These are phyloP conservation scores for Stemphylium lycopersici DNA, from an alignment of 2,329 filamentous ascomycete genomes.

Conservation along the genomic window DNA sequence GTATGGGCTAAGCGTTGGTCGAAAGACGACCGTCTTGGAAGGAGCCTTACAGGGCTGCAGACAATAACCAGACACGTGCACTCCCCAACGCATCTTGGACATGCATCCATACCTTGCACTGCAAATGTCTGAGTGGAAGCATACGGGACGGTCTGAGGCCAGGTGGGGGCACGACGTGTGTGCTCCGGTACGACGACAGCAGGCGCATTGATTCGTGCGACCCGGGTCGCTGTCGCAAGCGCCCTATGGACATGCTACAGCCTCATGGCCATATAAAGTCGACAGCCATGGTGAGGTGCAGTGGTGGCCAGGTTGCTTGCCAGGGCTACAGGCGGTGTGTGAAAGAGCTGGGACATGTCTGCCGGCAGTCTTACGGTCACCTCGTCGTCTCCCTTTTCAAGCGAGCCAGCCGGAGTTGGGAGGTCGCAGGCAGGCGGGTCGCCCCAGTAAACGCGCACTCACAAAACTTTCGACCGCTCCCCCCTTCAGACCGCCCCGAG, in stretches of 20 bases:
- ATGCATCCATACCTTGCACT: background rate
- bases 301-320: background rate
- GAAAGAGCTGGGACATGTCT: slow-evolving; percentile 1
- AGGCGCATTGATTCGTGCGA: slow-evolving; percentile 5
- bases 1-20: background rate
- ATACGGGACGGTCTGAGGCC: background rate
- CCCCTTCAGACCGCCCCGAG: slow-evolving; percentile 12
- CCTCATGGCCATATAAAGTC: background rate
- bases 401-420: slow-evolving; percentile 12
- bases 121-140: background rate
- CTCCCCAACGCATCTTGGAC: background rate
- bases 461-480: slow-evolving; percentile 22
- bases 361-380: background rate
- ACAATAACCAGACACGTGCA: slow-evolving; percentile 2
- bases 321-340: background rate
- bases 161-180: slow-evolving; percentile 8
- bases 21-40: background rate
- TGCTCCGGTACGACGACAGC: slow-evolving; percentile 20
- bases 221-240: slow-evolving; percentile 2
- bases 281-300: background rate
- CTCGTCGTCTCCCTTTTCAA: slow-evolving; percentile 8
- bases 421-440: slow-evolving; percentile 12
- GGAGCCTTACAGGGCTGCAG: background rate
- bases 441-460: slow-evolving; percentile 19
- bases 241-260: background rate